phyloP scores from a whole-genome alignment of 129 eudicot genomes.

The Calendula officinalis region DNA sequence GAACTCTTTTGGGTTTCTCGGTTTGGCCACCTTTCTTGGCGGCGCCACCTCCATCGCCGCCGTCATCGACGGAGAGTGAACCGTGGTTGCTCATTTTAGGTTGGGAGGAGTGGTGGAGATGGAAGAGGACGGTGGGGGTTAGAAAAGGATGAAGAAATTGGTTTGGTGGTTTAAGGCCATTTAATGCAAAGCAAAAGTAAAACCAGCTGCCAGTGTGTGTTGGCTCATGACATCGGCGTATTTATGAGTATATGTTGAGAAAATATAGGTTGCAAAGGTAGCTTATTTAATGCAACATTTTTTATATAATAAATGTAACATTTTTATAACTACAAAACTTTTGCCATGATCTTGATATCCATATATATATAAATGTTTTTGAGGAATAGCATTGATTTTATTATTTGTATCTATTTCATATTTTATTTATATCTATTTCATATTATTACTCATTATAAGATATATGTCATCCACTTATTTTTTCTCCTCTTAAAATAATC shows the following conservation, averaged over 20 bases:
- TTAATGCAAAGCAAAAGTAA: constrained; percentile 43
- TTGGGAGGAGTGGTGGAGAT: background rate
- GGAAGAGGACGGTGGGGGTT: constrained; percentile 24
- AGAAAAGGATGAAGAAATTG: constrained; percentile 23
- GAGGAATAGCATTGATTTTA: no score
- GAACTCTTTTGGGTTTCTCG: constrained; percentile 40
- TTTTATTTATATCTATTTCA: no score
- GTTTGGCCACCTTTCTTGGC: background rate
- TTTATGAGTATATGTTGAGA: constrained; percentile 33
- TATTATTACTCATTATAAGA: no score
- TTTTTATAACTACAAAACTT: no score
- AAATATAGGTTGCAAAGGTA: constrained; percentile 32
- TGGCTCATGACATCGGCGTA: constrained; percentile 39
- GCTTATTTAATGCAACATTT: constrained; percentile 24
- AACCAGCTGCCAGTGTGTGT: constrained; percentile 41
- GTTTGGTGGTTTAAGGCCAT: constrained; percentile 38
- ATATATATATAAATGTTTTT: no score
- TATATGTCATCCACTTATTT: no score
- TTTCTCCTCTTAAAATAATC: no score
- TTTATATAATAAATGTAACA: background rate
- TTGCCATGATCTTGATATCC: no score
- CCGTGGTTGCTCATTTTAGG: constrained; percentile 24
- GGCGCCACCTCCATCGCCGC: constrained; percentile 15
- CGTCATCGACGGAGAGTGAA: constrained; percentile 24
- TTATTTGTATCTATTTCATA: no score